Percentiles rank a stretch among this genome's conserved stretches.
Evolutionary conservation across 805 yeast species (phyloP).

Genomic region (Torulaspora quercuum): DNA sequence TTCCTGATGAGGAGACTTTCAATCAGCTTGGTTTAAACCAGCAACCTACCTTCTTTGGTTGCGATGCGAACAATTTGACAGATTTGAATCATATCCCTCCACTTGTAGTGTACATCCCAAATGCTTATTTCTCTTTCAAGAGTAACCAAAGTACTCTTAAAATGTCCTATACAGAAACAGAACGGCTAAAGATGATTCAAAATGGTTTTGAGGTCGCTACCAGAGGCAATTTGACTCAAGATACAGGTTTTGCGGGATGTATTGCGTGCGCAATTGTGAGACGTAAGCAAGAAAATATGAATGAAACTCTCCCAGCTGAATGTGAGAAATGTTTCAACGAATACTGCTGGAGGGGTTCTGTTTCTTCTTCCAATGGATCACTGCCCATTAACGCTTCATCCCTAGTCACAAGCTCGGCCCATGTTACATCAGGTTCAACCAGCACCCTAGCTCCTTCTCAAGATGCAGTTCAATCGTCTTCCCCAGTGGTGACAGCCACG

Average conservation of each 20-base stretch:
- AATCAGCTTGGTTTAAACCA: constrained; percentile 56
- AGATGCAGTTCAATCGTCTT: constrained; percentile 6
- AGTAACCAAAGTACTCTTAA: constrained; percentile 74
- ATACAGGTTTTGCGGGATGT: constrained; percentile 66
- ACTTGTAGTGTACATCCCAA: constrained; percentile 72
- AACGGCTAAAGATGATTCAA: constrained; percentile 55
- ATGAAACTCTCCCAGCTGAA: constrained; percentile 55
- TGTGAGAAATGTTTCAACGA: constrained; percentile 66
- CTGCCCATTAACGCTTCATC: constrained; percentile 11
- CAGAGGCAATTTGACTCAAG: constrained; percentile 63
- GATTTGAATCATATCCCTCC: constrained; percentile 59
- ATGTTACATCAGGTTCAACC: constrained; percentile 9
- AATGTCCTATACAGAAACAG: constrained; percentile 56
- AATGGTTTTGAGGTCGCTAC: constrained; percentile 75
- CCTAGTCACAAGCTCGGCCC: constrained; percentile 11
- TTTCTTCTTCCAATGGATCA: constrained; percentile 11
- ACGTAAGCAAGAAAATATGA: constrained; percentile 69
- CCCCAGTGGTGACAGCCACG: constrained; percentile 7
- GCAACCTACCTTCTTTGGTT: constrained; percentile 79
- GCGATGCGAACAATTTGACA: constrained; percentile 63
- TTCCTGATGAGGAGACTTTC: constrained; percentile 67
- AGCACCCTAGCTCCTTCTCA: constrained; percentile 8
- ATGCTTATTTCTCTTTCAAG: constrained; percentile 58
- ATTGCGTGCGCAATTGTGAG: constrained; percentile 80
- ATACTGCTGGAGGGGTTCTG: constrained; percentile 73